Evolutionary conservation across 495 filamentous ascomycete species (phyloP).

Genomic region (Podospora pseudocomata): DNA sequence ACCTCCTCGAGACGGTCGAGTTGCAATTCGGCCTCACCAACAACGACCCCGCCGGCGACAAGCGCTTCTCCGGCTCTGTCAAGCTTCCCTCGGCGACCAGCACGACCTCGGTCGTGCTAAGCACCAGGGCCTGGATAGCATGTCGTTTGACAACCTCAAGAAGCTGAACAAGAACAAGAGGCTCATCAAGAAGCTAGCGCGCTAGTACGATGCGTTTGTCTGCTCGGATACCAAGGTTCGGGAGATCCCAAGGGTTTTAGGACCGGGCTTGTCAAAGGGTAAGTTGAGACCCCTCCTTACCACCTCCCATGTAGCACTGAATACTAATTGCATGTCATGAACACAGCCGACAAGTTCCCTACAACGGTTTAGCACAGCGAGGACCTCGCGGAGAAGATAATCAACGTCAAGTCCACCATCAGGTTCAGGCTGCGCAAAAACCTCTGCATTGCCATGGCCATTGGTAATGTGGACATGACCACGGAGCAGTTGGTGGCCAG

Average conservation of each 20-base stretch:
- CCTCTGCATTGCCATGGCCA: slow-evolving; percentile 96
- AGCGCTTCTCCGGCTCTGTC: slow-evolving; percentile 87
- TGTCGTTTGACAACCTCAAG: slow-evolving; percentile 96
- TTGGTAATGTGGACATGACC: slow-evolving; percentile 96
- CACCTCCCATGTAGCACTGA: too few species aligned
- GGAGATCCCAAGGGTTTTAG: slow-evolving; percentile 98
- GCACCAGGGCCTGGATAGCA: slow-evolving; percentile 92
- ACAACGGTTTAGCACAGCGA: slow-evolving; percentile 94
- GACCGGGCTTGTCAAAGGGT: slow-evolving; percentile 90
- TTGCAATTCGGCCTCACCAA: background rate
- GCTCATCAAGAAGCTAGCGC: slow-evolving; percentile 99
- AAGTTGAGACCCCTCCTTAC: too few species aligned
- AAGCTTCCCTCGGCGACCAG: slow-evolving; percentile 87
- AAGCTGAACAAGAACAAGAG: slow-evolving; percentile 99
- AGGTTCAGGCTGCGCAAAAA: slow-evolving; percentile 99
- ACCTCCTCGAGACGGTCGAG: background rate
- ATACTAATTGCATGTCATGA: too few species aligned
- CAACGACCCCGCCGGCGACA: background rate
- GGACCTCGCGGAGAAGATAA: slow-evolving; percentile 88
- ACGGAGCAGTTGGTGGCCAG: slow-evolving; percentile 93
- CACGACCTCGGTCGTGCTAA: slow-evolving; percentile 99
- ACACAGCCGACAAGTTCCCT: slow-evolving; percentile 88
- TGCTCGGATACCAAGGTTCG: slow-evolving; percentile 94
- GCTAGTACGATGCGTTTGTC: slow-evolving; percentile 99
- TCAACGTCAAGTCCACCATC: slow-evolving; percentile 98